Evolutionary conservation across 192 early-diverging fungal species (phyloP), one percentile per base, ranked within the genome.

Genomic region (Mortierella hygrophila): DNA sequence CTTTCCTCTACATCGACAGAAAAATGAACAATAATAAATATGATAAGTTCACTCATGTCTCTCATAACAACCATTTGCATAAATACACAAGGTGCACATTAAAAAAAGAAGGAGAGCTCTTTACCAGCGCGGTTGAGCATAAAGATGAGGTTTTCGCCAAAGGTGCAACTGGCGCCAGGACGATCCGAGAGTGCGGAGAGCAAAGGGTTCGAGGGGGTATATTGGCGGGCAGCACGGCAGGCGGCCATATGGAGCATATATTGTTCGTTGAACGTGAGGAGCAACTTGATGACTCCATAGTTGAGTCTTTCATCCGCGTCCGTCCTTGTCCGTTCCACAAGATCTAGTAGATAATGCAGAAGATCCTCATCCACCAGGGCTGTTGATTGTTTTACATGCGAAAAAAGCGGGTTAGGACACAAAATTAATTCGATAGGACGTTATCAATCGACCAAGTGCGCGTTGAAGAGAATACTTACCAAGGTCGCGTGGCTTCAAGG

Each of bases 111-210:
- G 42, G 3, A 20, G 16, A 7, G 20, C 35, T 7, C 81, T 90
- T 90, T 92, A 91, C 97, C 94, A 37, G 95, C 94, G 41, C 97
- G 94, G 85, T 99, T 99, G 74, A 99, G 89, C 88, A 99, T 94
- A 83, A 99, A 97, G 69, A 99, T 94, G 29, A 99, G 81, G 80
- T 97, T 99, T 47, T 96, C 97, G 9, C 94, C 91, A 79, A 99
- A 95, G 20, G 96, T 97, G 69, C 95, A 96, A 82, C 94, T 92
- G 37, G 88, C 86, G 42, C 93, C 90, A 42, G 92, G 81, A 70
- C 94, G 88, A 37, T 88, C 77, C 5, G 74, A 54, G 1, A 96
- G 72, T 7, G 86, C 89, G 55, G 72, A 47, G 65, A 96, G 63
- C 8, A 96, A 81, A 21, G 85, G 86, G 81, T 96, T 90, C 47